Conservation (phyloP, 306 rosid species). For the Castanopsis chinensis region DNA sequence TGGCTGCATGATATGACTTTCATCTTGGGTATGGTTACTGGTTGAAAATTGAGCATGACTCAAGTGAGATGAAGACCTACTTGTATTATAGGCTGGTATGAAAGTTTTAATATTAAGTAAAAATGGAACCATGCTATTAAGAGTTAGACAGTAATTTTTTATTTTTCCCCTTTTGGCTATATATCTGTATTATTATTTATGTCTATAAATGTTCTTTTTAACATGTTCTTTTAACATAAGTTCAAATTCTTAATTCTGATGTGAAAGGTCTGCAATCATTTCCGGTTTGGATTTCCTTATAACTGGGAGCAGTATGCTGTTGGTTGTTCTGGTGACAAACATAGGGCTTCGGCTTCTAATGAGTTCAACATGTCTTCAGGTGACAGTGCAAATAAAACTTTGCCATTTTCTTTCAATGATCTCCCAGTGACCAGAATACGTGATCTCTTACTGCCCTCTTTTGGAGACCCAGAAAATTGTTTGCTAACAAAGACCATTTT, state of each 20-base stretch:
- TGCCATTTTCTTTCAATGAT: slow-evolving; percentile 21
- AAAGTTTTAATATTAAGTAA: not conserved
- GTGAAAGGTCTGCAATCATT: slow-evolving; percentile 45
- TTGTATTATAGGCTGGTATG: not conserved
- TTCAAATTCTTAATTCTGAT: not conserved
- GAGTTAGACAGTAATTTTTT: not conserved
- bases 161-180: not conserved
- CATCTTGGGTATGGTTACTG: not conserved
- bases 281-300: slow-evolving; percentile 68
- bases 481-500: slow-evolving; percentile 8
- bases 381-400: not conserved
- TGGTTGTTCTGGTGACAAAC: slow-evolving; percentile 13
- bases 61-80: not conserved
- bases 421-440: slow-evolving; percentile 20
- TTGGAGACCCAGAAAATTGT: slow-evolving; percentile 29
- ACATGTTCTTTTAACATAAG: not conserved
- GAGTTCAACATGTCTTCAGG: slow-evolving; percentile 22
- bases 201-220: not conserved
- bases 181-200: not conserved
- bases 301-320: slow-evolving; percentile 57
- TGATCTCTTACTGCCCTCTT: slow-evolving; percentile 27
- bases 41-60: not conserved
- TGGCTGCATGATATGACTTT: not conserved
- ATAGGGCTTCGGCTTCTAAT: slow-evolving; percentile 17
- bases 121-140: not conserved